Conservation (phyloP, 2,329 filamentous ascomycete genomes). For the Hymenoscyphus scutula region DNA sequence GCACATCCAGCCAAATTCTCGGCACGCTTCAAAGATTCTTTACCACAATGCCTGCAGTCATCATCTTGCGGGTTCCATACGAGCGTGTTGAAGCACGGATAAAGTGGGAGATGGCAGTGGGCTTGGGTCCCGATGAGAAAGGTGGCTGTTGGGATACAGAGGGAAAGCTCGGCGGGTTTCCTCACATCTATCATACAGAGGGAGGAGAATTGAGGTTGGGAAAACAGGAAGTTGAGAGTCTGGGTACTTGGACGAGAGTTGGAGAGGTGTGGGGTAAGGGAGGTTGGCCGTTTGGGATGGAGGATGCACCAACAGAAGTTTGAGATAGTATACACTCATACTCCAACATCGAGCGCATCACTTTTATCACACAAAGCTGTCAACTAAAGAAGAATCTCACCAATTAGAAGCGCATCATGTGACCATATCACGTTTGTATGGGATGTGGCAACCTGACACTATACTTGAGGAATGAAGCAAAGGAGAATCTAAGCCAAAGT, state of each 20-base stretch:
- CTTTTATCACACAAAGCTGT: not conserved
- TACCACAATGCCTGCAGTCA: slow-evolving; percentile 20
- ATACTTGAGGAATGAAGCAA: no score
- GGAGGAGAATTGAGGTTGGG: slow-evolving; percentile 26
- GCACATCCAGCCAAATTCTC: slow-evolving; percentile 29
- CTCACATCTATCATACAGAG: slow-evolving; percentile 32
- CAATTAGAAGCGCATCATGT: not conserved
- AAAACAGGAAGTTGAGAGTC: slow-evolving; percentile 28
- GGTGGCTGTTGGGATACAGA: slow-evolving; percentile 31
- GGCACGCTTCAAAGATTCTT: slow-evolving; percentile 33
- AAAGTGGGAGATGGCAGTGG: slow-evolving; percentile 28
- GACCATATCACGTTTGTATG: not conserved
- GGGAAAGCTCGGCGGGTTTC: slow-evolving; percentile 27
- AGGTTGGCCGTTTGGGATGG: slow-evolving; percentile 29
- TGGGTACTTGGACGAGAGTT: slow-evolving; percentile 23
- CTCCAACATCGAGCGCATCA: not conserved
- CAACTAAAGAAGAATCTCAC: not conserved
- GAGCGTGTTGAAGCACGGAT: slow-evolving; percentile 25
- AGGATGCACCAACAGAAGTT: slow-evolving; percentile 16
- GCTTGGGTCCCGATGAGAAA: slow-evolving; percentile 26
- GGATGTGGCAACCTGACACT: no score
- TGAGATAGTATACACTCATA: not conserved
- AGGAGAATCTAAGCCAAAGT: no score
- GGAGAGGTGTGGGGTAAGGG: slow-evolving; percentile 20
- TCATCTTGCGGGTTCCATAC: slow-evolving; percentile 30